Evolutionary conservation across 768 basidiomycete species (phyloP).

Genomic region (Suillus lakei): DNA sequence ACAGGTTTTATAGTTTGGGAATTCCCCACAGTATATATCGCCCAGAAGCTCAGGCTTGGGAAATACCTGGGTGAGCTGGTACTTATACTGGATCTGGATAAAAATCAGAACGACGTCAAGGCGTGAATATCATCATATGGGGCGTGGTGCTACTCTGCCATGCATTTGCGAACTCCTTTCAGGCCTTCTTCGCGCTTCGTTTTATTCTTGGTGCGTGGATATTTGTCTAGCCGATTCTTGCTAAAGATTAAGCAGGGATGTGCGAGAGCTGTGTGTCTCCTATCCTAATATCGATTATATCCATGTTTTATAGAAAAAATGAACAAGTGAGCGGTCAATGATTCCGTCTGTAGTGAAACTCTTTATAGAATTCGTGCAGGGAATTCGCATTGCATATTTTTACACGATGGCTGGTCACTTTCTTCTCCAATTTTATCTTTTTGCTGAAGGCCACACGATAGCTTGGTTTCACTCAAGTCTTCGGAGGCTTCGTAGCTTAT

Average conservation of each 20-base stretch:
- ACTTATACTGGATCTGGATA: constrained; percentile 1
- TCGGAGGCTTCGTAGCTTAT: constrained; percentile 46
- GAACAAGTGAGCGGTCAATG: constrained; percentile 35
- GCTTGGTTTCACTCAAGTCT: constrained; percentile 37
- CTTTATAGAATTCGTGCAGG: constrained; percentile 19
- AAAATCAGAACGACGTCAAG: constrained; percentile 16
- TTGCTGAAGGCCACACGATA: constrained; percentile 9
- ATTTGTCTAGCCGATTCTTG: neutral
- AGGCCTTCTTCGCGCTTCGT: constrained; percentile 43
- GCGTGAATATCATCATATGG: constrained; percentile 45
- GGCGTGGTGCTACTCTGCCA: constrained; percentile 42
- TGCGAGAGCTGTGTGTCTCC: constrained; percentile 45
- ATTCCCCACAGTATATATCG: constrained; percentile 45
- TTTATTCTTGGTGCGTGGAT: constrained; percentile 39
- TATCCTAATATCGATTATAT: constrained; percentile 42
- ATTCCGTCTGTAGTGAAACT: neutral
- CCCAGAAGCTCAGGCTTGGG: constrained; percentile 41
- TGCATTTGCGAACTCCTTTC: constrained; percentile 36
- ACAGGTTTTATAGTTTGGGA: constrained; percentile 41
- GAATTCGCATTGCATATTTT: constrained; percentile 39
- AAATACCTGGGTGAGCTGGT: constrained; percentile 40
- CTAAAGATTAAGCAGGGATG: constrained; percentile 32
- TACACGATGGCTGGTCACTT: constrained; percentile 38
- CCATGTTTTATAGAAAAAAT: constrained; percentile 45
- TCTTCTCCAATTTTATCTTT: neutral